Conservation (phyloP, 2,329 filamentous ascomycete species). For the Neocucurbitaria cava region DNA sequence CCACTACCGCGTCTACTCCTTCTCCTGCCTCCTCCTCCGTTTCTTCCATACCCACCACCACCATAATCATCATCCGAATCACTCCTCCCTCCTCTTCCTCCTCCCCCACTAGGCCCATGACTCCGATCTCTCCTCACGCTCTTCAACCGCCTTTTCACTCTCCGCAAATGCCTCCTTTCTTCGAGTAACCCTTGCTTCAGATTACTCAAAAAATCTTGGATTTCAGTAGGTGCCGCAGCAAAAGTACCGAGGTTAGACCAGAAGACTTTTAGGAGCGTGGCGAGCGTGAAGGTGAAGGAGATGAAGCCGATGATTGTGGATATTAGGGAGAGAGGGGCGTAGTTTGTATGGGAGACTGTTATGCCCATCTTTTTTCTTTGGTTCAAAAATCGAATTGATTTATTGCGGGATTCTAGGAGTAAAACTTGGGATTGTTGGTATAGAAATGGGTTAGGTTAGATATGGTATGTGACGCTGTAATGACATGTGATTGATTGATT, state of each 20-base stretch:
- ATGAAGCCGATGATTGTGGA: constrained; percentile 51
- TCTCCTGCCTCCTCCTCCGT: background rate
- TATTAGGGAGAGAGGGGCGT: constrained; percentile 46
- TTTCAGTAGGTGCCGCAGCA: constrained; percentile 45
- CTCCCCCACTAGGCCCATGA: too few relatives aligned
- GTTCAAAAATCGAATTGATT: background rate
- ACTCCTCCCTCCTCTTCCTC: constrained; percentile 8
- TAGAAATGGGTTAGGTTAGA: too few relatives aligned
- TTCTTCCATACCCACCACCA: constrained; percentile 10
- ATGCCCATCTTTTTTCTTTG: constrained; percentile 26
- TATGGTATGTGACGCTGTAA: too few relatives aligned
- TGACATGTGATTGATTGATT: too few relatives aligned
- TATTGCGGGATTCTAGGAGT: background rate
- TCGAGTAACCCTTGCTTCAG: constrained; percentile 52
- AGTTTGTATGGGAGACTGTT: constrained; percentile 26
- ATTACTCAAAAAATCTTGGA: constrained; percentile 50
- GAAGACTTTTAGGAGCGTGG: constrained; percentile 52
- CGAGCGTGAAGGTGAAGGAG: constrained; percentile 53
- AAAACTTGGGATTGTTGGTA: too few relatives aligned
- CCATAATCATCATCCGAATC: constrained; percentile 10
- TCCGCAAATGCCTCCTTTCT: constrained; percentile 47
- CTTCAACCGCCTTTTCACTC: constrained; percentile 27
- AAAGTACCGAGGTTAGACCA: constrained; percentile 51
- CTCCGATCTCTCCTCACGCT: constrained; percentile 14
- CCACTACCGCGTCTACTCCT: background rate